Evolutionary conservation across 2,329 filamentous ascomycete genomes (phyloP), one percentile per base, ranked within the genome.

Genomic region (Fonsecaea multimorphosa): DNA sequence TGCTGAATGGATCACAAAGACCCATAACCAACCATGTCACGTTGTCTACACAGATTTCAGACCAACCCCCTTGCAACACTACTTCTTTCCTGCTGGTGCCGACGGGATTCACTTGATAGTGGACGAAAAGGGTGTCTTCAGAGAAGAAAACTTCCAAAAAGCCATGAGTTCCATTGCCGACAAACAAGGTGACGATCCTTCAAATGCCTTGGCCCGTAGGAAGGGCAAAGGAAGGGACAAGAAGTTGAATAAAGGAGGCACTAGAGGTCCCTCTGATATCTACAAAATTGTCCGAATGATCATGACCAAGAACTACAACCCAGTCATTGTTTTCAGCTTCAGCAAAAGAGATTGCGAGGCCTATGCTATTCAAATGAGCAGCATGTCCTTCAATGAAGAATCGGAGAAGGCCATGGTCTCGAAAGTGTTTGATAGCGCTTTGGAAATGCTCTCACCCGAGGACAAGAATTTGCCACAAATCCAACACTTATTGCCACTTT

Each of bases 211-310:
- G 72, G 92, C 91, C 5, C 93, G 91, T 76, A 85, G 87, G 70
- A 95, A 92, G 78, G 93, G 93, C 71, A 93, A 87, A 76, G 94
- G 93, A 68, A 97, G 94, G 77, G 89, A 96, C 76, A 97, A 97
- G 83, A 94, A 91, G 79, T 88, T 88, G 3, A 93, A 94, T 79
- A 97, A 96, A 79, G 93, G 93, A 57, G 91, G 91, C n/a, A 85
- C 83, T 61, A 85, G 90, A 67, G 87, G 85, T 31, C 82, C 87
- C 14, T 88, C 88, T 0, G 95, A 99, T 78, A 97, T 99, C 68
- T 93, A 92, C 82, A 98, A 97, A 84, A 97, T 99, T 74, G 91
- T 99, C 71, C 91, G 91, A 78, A 99, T 99, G 95, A 96, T 98
- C 72, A 96, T 99, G 89, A 86, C 92, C 80, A 97, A 93, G 82